Base-by-base conservation (phyloP, 192 early-diverging fungal species). In the Podila epicladia region DNA sequence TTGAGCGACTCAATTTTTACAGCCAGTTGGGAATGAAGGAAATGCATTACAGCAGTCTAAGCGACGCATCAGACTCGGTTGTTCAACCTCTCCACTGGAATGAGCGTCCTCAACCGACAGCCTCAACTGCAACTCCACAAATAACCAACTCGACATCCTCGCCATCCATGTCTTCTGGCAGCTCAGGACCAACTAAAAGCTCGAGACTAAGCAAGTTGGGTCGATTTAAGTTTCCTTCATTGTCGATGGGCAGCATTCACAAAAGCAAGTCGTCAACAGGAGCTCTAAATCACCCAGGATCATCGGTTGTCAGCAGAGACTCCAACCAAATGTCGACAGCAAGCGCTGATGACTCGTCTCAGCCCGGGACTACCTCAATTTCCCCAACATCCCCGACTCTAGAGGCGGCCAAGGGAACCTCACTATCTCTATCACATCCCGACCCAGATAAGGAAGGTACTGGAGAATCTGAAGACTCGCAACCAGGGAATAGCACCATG, bases 201-300 rank as follows among this genome's bases (percentile, higher is more conserved):
- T 12, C 50, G 29, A 72, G 64, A 17, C 71, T 80, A 2, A 67
- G 66, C 4, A 60, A 55, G 2, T 32, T 80, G 45, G 62, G 66
- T 0, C 71, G 71, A n/a, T 73, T 80, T 62, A 72, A 73, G 22
- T 73, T 80, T 20, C 77, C 77, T 2, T 73, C 77, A 24, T 13
- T 80, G 19, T 69, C 65, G 9, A 69, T 80, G 28, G 48, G 62
- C n/a, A 65, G 49, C 15, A 64, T 73, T 33, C 71, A 80, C 32
- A 68, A 51, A 29, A 75, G 59, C 24, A 79, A 72, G 33, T n/a
- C 50, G 1, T 9, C 64, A 37, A 37, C 58, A 50, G 33, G 20
- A 1, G 19, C 31, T 26, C 31, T 6, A 8, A 24, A 12, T 24
- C 28, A 35, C 6, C 26, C 59, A 29, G 15, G 13, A 17, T 45